Percentiles rank a stretch among this genome's conserved stretches.
phyloP scores from a whole-genome alignment of 495 filamentous ascomycete genomes.

The Penicillium pulvis region DNA sequence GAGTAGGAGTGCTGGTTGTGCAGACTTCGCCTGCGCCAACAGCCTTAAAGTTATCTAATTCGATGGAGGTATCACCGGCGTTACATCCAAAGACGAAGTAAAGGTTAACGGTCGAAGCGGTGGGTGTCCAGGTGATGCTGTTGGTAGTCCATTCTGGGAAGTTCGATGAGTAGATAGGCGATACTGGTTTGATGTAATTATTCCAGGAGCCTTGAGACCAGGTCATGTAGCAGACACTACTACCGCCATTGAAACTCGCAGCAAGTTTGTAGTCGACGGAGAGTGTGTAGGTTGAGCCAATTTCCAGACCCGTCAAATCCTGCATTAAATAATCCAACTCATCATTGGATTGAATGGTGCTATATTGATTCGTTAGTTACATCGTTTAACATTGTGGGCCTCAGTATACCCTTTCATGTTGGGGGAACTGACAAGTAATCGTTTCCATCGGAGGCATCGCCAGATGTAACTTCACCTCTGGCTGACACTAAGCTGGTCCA shows the following conservation, averaged over 20 bases:
- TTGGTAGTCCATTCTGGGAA: background rate
- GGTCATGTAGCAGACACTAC: background rate
- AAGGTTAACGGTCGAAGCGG: background rate
- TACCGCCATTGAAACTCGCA: too few relatives aligned
- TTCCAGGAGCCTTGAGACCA: background rate
- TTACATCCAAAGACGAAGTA: background rate
- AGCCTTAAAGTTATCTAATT: background rate
- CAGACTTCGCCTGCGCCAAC: background rate
- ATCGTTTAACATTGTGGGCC: background rate
- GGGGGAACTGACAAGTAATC: slow-evolving; percentile 2
- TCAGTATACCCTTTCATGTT: background rate
- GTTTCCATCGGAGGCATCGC: background rate
- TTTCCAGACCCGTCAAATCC: background rate
- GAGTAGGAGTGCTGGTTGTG: background rate
- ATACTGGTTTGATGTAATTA: background rate
- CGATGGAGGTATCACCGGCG: background rate
- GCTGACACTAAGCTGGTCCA: background rate
- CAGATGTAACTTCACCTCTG: background rate
- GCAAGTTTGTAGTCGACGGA: background rate
- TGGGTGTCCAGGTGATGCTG: background rate
- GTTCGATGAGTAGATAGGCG: background rate
- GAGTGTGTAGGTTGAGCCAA: background rate
- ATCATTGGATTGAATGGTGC: background rate
- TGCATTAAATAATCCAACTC: background rate
- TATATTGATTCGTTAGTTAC: background rate